Percentiles rank a stretch among this genome's conserved stretches.
These are phyloP conservation scores for Microcos paniculata DNA, from an alignment of 345 rosid species.

Conservation along the genomic window DNA sequence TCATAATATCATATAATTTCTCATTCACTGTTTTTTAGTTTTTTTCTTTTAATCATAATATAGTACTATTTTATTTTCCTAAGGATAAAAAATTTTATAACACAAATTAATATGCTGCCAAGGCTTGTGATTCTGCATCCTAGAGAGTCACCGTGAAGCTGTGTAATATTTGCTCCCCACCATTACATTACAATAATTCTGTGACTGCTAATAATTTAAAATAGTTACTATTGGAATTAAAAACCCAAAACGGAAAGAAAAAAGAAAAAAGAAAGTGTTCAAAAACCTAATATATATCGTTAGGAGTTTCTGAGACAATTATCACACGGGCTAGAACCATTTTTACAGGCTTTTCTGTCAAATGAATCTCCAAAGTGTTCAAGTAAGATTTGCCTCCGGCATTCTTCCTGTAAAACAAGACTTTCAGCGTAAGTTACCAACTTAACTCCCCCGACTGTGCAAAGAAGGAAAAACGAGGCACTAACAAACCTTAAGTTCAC, in stretches of 20 bases:
- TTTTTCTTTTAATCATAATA: too few species aligned
- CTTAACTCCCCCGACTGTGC: neutral
- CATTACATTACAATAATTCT: too few species aligned
- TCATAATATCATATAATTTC: too few species aligned
- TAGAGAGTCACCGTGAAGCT: too few species aligned
- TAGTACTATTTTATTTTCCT: too few species aligned
- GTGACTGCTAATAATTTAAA: too few species aligned
- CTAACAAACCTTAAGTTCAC: slow-evolving; percentile 73
- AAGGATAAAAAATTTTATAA: too few species aligned
- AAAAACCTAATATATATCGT: slow-evolving; percentile 19
- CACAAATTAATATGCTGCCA: too few species aligned
- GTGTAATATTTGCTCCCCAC: too few species aligned
- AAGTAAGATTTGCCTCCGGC: slow-evolving; percentile 72
- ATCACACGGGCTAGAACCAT: slow-evolving; percentile 71
- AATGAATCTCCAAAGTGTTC: slow-evolving; percentile 79
- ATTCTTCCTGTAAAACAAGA: slow-evolving; percentile 53
- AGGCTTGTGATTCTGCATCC: too few species aligned
- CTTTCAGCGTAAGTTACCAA: neutral
- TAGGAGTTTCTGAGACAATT: slow-evolving; percentile 56
- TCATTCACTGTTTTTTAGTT: too few species aligned
- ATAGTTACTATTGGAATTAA: too few species aligned
- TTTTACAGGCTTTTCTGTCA: slow-evolving; percentile 57
- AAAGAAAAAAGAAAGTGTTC: slow-evolving; percentile 5
- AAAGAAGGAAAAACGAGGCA: neutral
- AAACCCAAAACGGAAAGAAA: slow-evolving; percentile 17